These are phyloP conservation scores for Fusarium sp. DNA, from an alignment of 2,329 filamentous ascomycete species.

Conservation along the genomic window DNA sequence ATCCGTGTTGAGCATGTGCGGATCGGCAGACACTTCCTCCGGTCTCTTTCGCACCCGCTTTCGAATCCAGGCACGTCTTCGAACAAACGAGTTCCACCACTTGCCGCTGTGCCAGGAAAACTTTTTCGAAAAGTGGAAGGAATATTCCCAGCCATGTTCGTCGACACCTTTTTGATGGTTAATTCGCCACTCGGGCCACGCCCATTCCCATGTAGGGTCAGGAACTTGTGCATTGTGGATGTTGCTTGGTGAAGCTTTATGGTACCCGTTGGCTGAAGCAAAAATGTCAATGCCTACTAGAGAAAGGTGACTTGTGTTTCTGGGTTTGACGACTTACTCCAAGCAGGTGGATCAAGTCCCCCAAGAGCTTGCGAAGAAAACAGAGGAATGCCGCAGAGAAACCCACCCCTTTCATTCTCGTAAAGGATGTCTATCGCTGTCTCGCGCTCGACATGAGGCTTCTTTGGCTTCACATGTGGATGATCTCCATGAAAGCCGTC, in stretches of 20 bases:
- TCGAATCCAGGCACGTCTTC: conserved; percentile 87
- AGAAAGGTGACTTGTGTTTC: neutral
- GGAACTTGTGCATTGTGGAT: conserved; percentile 92
- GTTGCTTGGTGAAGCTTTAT: conserved; percentile 69
- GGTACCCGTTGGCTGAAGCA: conserved; percentile 66
- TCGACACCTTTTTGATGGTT: conserved; percentile 80
- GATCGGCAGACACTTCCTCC: conserved; percentile 59
- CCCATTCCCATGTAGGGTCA: conserved; percentile 96
- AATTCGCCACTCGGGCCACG: conserved; percentile 72
- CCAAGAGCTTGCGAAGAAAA: conserved; percentile 89
- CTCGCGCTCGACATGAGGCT: conserved; percentile 54
- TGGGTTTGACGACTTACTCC: conserved; percentile 62
- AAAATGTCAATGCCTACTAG: conserved; percentile 8
- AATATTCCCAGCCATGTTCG: conserved; percentile 96
- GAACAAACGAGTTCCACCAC: conserved; percentile 97
- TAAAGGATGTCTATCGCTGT: conserved; percentile 86
- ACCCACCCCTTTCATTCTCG: conserved; percentile 92
- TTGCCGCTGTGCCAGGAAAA: conserved; percentile 89
- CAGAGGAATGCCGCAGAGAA: conserved; percentile 88
- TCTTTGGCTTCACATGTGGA: conserved; percentile 51
- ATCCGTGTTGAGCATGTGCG: conserved; percentile 76
- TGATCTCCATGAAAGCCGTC: conserved; percentile 35
- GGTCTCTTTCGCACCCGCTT: conserved; percentile 73
- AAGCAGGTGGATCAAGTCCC: conserved; percentile 84
- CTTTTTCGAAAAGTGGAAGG: conserved; percentile 79